These are phyloP conservation scores for Wickerhamomyces sydowiorum DNA, from an alignment of 805 yeast species.

Conservation along the genomic window DNA sequence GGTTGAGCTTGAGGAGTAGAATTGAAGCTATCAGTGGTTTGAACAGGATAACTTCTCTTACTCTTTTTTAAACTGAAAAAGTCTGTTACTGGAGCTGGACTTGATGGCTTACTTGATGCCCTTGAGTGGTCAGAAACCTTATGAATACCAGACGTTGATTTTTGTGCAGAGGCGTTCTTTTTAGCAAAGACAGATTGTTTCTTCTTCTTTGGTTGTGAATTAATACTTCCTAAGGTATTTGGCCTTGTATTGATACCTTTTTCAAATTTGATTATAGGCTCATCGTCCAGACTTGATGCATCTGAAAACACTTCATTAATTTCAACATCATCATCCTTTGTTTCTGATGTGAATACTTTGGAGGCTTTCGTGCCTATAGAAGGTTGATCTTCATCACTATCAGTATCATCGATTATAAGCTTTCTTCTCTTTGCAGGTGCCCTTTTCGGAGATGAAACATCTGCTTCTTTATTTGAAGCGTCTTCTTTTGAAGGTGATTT, in stretches of 20 bases:
- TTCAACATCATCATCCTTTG: too few relatives aligned
- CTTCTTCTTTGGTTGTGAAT: not conserved
- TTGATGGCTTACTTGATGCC: not conserved
- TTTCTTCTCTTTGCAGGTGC: not conserved
- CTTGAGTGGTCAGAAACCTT: not conserved
- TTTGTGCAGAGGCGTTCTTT: not conserved
- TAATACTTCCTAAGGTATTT: not conserved
- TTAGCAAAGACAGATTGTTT: not conserved
- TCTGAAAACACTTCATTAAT: too few relatives aligned
- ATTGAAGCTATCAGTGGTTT: not conserved
- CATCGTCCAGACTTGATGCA: too few relatives aligned
- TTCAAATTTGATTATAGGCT: too few relatives aligned
- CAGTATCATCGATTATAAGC: not conserved
- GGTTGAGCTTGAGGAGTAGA: not conserved
- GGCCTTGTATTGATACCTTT: not conserved
- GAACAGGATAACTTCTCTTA: not conserved
- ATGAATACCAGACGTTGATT: not conserved
- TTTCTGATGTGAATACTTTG: too few relatives aligned
- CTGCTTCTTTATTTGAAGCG: too few relatives aligned
- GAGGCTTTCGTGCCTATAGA: not conserved
- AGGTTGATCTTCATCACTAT: not conserved
- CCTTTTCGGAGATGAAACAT: not conserved
- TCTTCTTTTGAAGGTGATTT: not conserved
- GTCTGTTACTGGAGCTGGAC: not conserved
- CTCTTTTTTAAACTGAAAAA: slow-evolving; percentile 3